These are phyloP conservation scores for Mycena venus DNA, from an alignment of 768 basidiomycete genomes.

Conservation along the genomic window DNA sequence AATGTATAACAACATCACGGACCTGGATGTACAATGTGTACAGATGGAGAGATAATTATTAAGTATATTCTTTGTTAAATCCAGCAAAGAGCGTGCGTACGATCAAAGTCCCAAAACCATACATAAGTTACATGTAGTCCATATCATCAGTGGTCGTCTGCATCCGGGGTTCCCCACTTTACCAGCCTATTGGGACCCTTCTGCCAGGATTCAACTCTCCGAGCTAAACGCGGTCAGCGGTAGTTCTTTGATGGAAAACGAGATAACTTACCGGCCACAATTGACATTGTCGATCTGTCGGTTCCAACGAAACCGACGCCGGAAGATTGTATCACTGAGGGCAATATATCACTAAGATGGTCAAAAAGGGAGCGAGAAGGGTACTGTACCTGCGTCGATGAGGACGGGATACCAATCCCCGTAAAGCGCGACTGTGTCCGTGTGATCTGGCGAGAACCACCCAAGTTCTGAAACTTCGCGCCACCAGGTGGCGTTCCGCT, in stretches of 20 bases:
- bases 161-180: constrained; percentile 69
- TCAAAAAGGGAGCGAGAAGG: too few species aligned
- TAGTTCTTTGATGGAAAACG: not conserved
- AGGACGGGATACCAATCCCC: constrained; percentile 60
- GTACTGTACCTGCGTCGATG: too few species aligned
- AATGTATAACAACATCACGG: constrained; percentile 14
- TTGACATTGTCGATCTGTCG: constrained; percentile 78
- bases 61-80: not conserved
- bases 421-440: constrained; percentile 58
- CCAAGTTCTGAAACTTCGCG: constrained; percentile 61
- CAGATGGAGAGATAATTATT: constrained; percentile 12
- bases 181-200: constrained; percentile 65
- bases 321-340: constrained; percentile 74
- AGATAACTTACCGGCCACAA: constrained; percentile 58
- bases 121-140: too few species aligned
- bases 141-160: constrained; percentile 70
- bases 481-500: constrained; percentile 71
- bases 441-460: constrained; percentile 68
- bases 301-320: constrained; percentile 82
- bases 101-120: constrained; percentile 25
- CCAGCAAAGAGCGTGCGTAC: not conserved
- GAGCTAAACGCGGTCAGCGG: constrained; percentile 26
- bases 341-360: too few species aligned
- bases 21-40: constrained; percentile 5
- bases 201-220: constrained; percentile 78